A percentile compares a stretch with the other conserved stretches of the same genome.
These are phyloP conservation scores for Saccharum spontaneum DNA, from an alignment of 176 grass and related monocot genomes.

Conservation along the genomic window DNA sequence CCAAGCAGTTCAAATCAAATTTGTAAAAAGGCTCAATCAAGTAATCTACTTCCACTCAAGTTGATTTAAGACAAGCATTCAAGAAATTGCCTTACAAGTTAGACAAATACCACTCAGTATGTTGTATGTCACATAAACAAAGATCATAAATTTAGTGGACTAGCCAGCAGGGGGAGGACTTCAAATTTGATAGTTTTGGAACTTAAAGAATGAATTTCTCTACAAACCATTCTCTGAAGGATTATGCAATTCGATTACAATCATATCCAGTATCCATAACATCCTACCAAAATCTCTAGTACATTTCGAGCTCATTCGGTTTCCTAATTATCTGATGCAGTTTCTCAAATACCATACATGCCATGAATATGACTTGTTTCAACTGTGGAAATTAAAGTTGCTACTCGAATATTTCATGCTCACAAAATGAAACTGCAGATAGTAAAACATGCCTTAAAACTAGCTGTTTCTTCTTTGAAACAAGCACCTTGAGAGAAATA, in stretches of 20 bases:
- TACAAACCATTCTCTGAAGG: neutral
- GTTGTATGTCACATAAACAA: neutral
- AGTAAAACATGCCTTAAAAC: neutral
- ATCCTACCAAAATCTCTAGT: neutral
- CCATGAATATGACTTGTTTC: neutral
- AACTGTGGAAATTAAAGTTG: neutral
- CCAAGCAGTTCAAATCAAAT: neutral
- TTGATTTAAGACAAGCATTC: neutral
- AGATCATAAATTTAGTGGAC: neutral
- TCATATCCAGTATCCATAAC: neutral
- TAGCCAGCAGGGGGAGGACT: neutral
- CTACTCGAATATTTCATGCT: too few relatives aligned
- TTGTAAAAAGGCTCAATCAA: neutral
- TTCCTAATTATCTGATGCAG: neutral
- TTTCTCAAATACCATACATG: neutral
- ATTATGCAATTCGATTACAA: neutral
- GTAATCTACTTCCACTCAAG: neutral
- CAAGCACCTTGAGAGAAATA: neutral
- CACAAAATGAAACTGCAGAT: neutral
- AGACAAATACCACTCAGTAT: neutral
- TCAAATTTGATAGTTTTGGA: neutral
- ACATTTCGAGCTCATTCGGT: neutral
- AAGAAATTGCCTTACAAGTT: neutral
- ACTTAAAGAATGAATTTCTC: neutral
- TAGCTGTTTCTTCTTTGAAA: slow-evolving; percentile 3